Base-by-base conservation (phyloP, 257 asterid species). In the Solanum chiquidenum region DNA sequence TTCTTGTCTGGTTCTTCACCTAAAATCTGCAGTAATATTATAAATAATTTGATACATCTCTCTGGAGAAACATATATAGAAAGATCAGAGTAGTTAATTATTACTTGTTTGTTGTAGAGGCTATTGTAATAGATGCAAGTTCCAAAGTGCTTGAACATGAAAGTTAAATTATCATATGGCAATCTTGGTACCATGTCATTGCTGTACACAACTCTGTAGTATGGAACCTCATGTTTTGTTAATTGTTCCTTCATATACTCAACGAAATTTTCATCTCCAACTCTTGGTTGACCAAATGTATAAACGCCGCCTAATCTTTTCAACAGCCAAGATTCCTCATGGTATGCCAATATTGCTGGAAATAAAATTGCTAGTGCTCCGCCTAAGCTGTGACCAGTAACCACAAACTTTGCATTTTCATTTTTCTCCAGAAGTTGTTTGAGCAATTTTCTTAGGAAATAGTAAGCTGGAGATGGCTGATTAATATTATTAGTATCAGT, bases 281-380 rank as follows among this genome's bases (percentile, higher is more conserved):
- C 96, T 60, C 94, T 92, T 0, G 98, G 98, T 37, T 94, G 98
- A 6, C 98, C 98, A 42, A 90, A 95, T 9, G 98, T 94, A 89
- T 93, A 92, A 4, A 95, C 86, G 0, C 86, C 94, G 4, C 88
- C 91, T 20, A 93, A 85, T 87, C 94, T 91, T 49, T 91, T 89
- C 75, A 95, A 42, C n/a, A 93, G 1, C 4, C 11, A 16, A 5
- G 66, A 84, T 89, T 95, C 95, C 1, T 88, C 29, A 87, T 91
- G 93, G 82, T 88, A 46, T 4, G 89, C 93, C 64, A 94, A 89
- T 86, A 91, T 91, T 8, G 94, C 92, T 0, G 98, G 90, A 83
- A 93, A 93, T 3, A 95, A 90, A 21, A 91, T 75, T 0, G 96
- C 96, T 0, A 95, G 92, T 4, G 96, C 98, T 52, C 95, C 98